Conservation (phyloP, 176 grass and related monocot species). For the Phyllostachys edulis region DNA sequence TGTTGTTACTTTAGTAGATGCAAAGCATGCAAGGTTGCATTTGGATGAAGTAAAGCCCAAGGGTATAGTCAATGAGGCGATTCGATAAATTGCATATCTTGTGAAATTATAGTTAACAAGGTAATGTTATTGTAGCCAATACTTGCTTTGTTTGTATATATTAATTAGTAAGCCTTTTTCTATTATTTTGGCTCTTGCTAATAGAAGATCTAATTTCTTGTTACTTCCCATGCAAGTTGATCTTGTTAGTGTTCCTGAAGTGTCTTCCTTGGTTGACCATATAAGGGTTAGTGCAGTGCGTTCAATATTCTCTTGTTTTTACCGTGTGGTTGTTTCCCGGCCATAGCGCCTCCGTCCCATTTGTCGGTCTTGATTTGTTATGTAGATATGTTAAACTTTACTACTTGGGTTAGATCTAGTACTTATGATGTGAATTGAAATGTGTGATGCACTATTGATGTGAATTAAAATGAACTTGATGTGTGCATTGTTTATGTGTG, state of each 20-base stretch:
- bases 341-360: too few relatives aligned
- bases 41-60: conserved; percentile 94
- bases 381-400: too few relatives aligned
- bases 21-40: conserved; percentile 80
- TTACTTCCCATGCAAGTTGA: conserved; percentile 66
- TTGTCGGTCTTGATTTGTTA: too few relatives aligned
- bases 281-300: conserved; percentile 86
- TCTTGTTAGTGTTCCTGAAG: conserved; percentile 76
- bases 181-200: conserved; percentile 3
- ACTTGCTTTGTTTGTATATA: not conserved
- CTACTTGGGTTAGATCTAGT: too few relatives aligned
- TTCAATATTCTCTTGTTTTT: too few relatives aligned
- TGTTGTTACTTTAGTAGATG: conserved; percentile 97
- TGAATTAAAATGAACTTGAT: too few relatives aligned
- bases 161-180: not conserved
- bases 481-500: too few relatives aligned
- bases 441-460: too few relatives aligned
- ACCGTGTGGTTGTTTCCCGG: too few relatives aligned
- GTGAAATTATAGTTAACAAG: conserved; percentile 99
- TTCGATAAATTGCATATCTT: conserved; percentile 96
- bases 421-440: too few relatives aligned
- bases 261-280: conserved; percentile 79
- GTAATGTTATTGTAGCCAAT: conserved; percentile 26
- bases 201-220: conserved; percentile 20
- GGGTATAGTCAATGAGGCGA: conserved; percentile 93